Evolutionary conservation across 805 yeast genomes (phyloP).

Genomic region (Metschnikowia shivogae): DNA sequence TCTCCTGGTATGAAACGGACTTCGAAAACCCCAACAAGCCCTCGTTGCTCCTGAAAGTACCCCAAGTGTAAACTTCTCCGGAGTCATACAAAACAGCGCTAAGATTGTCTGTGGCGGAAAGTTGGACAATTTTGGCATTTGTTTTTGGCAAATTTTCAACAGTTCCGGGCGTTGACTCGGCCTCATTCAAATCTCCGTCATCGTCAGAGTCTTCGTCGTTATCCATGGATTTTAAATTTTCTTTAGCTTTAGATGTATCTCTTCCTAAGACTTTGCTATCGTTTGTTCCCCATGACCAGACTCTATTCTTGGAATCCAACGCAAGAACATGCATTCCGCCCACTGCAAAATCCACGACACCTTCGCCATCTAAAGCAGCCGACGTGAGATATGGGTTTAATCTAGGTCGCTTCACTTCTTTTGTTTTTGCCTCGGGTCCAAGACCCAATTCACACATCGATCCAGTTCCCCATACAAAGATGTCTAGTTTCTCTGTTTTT

Average conservation of each 20-base stretch:
- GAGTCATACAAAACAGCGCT: conserved; percentile 74
- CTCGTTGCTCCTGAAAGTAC: conserved; percentile 91
- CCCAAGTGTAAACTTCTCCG: conserved; percentile 97
- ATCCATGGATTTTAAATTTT: conserved; percentile 64
- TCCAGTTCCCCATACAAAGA: conserved; percentile 95
- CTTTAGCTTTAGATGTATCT: conserved; percentile 61
- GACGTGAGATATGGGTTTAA: conserved; percentile 69
- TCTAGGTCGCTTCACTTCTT: conserved; percentile 94
- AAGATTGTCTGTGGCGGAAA: conserved; percentile 89
- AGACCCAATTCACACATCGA: conserved; percentile 96
- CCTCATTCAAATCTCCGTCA: conserved; percentile 76
- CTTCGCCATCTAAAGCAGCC: conserved; percentile 46
- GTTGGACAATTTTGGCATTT: conserved; percentile 56
- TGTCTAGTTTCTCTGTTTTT: conserved; percentile 53
- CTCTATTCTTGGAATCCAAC: conserved; percentile 62
- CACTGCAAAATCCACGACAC: conserved; percentile 81
- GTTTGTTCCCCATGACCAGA: conserved; percentile 99
- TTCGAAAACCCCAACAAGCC: conserved; percentile 83
- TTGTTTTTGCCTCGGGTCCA: conserved; percentile 90
- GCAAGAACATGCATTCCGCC: conserved; percentile 97
- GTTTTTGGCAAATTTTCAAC: conserved; percentile 64
- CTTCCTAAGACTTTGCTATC: conserved; percentile 92
- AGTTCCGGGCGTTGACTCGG: conserved; percentile 82
- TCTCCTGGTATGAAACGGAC: conserved; percentile 56
- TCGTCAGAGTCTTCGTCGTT: conserved; percentile 51